Percentiles rank a stretch among this genome's conserved stretches.
Conservation (phyloP, 768 basidiomycete genomes). For the Tylopilus sp. region DNA sequence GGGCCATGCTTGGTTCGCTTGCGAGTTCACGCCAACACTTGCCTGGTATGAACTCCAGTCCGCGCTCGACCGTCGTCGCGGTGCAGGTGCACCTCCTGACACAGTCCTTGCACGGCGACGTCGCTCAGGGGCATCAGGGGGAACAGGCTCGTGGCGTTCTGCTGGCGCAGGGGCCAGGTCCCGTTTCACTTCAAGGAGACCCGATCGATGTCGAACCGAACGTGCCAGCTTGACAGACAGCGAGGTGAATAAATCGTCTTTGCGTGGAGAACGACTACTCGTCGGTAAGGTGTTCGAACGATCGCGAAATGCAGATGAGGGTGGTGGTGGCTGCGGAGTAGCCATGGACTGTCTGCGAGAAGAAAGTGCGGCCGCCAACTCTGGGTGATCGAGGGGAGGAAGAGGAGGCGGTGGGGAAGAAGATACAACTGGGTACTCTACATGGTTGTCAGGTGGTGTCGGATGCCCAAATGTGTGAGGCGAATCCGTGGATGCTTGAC, state of each 20-base stretch:
- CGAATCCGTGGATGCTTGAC: conserved; percentile 28
- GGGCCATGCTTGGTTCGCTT: conserved; percentile 47
- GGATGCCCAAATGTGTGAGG: conserved; percentile 41
- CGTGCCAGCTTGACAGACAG: conserved; percentile 26
- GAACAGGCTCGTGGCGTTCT: conserved; percentile 7
- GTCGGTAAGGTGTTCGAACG: conserved; percentile 24
- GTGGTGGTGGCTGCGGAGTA: conserved; percentile 2
- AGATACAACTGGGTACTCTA: conserved; percentile 23
- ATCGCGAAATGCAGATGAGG: conserved; percentile 14
- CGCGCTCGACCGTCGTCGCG: conserved; percentile 48
- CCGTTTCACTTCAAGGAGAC: conserved; percentile 26
- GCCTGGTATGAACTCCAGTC: conserved; percentile 55
- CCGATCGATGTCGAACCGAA: conserved; percentile 26
- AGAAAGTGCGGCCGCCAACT: conserved; percentile 21
- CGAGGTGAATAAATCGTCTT: conserved; percentile 20
- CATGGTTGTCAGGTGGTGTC: conserved; percentile 29
- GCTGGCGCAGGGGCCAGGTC: conserved; percentile 1
- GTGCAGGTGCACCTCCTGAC: conserved; percentile 38
- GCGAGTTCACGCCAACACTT: conserved; percentile 28
- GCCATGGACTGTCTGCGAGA: conserved; percentile 18
- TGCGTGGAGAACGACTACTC: conserved; percentile 10
- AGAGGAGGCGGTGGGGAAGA: conserved; percentile 47
- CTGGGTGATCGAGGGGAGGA: conserved; percentile 49
- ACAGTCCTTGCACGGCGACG: conserved; percentile 25
- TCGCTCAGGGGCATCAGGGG: background rate